phyloP scores from a whole-genome alignment of 768 basidiomycete species.

The Pseudohyphozyma bogoriensis region DNA sequence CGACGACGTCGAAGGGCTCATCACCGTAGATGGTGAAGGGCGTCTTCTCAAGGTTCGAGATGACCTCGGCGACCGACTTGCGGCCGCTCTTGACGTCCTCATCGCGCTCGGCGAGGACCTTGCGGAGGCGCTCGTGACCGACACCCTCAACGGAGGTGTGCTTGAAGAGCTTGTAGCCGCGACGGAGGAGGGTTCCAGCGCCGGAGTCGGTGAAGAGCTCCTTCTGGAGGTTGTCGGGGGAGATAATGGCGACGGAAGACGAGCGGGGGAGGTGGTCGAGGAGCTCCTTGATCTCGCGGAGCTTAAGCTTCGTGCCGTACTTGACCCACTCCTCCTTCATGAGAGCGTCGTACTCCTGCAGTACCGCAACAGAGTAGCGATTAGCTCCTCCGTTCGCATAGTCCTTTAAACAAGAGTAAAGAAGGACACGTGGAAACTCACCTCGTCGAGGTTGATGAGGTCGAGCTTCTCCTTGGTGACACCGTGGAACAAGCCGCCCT shows the following conservation, averaged over 20 bases:
- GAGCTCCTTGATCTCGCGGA: slow-evolving; percentile 98
- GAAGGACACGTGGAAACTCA: slow-evolving; percentile 34
- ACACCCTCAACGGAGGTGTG: slow-evolving; percentile 68
- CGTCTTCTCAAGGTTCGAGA: slow-evolving; percentile 60
- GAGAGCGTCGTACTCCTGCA: slow-evolving; percentile 82
- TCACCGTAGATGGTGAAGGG: slow-evolving; percentile 95
- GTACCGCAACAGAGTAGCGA: not conserved
- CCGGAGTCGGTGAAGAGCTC: slow-evolving; percentile 98
- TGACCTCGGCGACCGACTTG: slow-evolving; percentile 75
- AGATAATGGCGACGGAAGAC: slow-evolving; percentile 96
- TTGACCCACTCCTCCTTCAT: slow-evolving; percentile 99
- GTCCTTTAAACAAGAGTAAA: not conserved
- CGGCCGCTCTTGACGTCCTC: slow-evolving; percentile 74
- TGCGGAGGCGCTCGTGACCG: slow-evolving; percentile 87
- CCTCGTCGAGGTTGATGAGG: slow-evolving; percentile 95
- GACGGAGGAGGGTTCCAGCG: slow-evolving; percentile 93
- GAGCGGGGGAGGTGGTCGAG: slow-evolving; percentile 95
- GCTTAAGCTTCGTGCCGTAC: slow-evolving; percentile 95
- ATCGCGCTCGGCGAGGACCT: slow-evolving; percentile 90
- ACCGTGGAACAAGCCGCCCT: slow-evolving; percentile 95
- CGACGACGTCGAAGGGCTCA: slow-evolving; percentile 89
- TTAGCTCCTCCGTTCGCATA: not conserved
- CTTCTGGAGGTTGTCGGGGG: slow-evolving; percentile 80
- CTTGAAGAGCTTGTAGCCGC: slow-evolving; percentile 96
- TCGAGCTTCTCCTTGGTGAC: slow-evolving; percentile 92